phyloP scores from a whole-genome alignment of 1,284 basidiomycete species.

The Trichosporon sp. region DNA sequence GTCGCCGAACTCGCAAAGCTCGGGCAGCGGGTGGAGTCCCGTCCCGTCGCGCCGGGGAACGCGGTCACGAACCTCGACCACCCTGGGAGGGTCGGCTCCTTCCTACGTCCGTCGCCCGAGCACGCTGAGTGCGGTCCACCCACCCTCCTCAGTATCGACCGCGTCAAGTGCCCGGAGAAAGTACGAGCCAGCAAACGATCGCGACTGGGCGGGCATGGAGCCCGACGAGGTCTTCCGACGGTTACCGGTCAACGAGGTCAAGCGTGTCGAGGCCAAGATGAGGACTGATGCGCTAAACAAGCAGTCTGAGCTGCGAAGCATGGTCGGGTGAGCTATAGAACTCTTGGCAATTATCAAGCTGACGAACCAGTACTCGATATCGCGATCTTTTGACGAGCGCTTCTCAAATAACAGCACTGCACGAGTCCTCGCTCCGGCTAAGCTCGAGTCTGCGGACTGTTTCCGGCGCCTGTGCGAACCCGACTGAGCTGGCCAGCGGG shows the following conservation, averaged over 20 bases:
- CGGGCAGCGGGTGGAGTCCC: neutral
- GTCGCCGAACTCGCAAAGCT: neutral
- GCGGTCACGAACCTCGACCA: neutral
- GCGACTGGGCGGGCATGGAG: conserved; percentile 53
- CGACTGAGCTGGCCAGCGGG: conserved; percentile 26
- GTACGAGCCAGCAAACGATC: conserved; percentile 9
- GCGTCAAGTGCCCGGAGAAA: neutral
- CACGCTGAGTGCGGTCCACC: neutral
- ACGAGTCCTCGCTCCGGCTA: conserved; percentile 54
- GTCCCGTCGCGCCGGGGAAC: neutral
- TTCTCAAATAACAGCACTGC: conserved; percentile 66
- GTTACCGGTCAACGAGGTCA: conserved; percentile 69
- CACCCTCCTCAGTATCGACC: neutral
- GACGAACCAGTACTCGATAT: conserved; percentile 71
- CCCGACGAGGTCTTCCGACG: conserved; percentile 76
- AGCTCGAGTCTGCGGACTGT: conserved; percentile 44
- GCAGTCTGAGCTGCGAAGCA: conserved; percentile 82
- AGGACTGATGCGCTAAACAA: conserved; percentile 81
- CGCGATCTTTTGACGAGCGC: conserved; percentile 87
- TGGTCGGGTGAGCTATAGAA: conserved; percentile 82
- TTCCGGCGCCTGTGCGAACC: conserved; percentile 34
- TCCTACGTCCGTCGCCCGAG: conserved; percentile 4
- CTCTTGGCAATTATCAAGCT: neutral
- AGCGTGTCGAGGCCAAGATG: conserved; percentile 64
- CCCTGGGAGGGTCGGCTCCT: neutral